phyloP scores from a whole-genome alignment of 2,329 filamentous ascomycete genomes.

The Cryoendolithus antarcticus region DNA sequence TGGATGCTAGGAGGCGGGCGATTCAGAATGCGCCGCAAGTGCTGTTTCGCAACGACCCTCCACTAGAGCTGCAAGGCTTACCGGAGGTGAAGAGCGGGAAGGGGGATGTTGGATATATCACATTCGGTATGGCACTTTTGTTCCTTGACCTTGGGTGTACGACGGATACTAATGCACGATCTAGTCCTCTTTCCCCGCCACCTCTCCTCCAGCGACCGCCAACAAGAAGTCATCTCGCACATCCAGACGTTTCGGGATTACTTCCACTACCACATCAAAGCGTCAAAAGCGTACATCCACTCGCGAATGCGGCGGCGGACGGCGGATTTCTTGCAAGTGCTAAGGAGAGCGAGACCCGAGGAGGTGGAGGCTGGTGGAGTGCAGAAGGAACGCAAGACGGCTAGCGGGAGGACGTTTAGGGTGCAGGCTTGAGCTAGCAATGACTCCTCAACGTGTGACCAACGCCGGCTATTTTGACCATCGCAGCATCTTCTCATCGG shows the following conservation, averaged over 20 bases:
- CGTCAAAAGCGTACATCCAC: conserved; percentile 98
- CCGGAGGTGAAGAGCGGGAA: conserved; percentile 68
- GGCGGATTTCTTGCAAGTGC: conserved; percentile 96
- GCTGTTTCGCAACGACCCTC: conserved; percentile 86
- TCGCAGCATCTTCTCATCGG: no score
- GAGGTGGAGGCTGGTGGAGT: conserved; percentile 53
- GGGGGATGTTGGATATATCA: conserved; percentile 91
- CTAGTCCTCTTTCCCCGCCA: conserved; percentile 80
- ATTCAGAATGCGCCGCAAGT: conserved; percentile 99
- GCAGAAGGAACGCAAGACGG: conserved; percentile 84
- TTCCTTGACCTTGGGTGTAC: no score
- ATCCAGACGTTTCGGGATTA: conserved; percentile 99
- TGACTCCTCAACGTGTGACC: no score
- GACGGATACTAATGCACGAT: not conserved
- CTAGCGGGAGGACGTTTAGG: conserved; percentile 84
- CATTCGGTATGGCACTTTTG: conserved; percentile 60
- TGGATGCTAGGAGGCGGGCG: conserved; percentile 83
- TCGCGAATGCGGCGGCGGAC: conserved; percentile 95
- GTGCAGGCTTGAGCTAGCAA: conserved; percentile 35
- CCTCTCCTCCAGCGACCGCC: conserved; percentile 66
- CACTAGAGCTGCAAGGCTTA: conserved; percentile 77
- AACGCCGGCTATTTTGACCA: no score
- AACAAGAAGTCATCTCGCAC: conserved; percentile 92
- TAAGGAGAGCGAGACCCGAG: conserved; percentile 88
- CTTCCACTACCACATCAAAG: conserved; percentile 99